Percentiles rank a stretch among this genome's conserved stretches.
Conservation (phyloP, 2,329 filamentous ascomycete genomes). For the Aschersonia sp. region DNA sequence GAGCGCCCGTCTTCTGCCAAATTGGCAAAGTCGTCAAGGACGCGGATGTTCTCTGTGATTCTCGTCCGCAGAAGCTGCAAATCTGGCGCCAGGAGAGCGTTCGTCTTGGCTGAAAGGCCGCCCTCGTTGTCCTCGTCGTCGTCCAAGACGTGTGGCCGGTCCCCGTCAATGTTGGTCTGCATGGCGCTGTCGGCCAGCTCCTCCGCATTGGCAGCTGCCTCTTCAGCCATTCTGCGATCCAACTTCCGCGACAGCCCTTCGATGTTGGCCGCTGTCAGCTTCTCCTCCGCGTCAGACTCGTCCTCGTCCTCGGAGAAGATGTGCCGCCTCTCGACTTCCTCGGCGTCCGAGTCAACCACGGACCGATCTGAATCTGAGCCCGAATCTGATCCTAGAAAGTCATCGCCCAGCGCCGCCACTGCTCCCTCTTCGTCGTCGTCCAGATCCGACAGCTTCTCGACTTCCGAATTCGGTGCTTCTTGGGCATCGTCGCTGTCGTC, state of each 20-base stretch:
- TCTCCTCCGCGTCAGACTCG: conserved; percentile 76
- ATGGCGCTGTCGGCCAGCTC: conserved; percentile 76
- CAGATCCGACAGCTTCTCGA: conserved; percentile 22
- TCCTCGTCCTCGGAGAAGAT: conserved; percentile 96
- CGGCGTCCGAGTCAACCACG: conserved; percentile 58
- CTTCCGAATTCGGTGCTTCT: conserved; percentile 24
- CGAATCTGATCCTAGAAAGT: conserved; percentile 42
- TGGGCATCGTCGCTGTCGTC: conserved; percentile 15
- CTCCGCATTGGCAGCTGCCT: conserved; percentile 69
- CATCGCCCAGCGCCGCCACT: conserved; percentile 30
- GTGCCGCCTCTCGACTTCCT: conserved; percentile 31
- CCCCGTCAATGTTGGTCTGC: conserved; percentile 85
- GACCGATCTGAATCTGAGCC: conserved; percentile 29
- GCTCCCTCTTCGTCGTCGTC: conserved; percentile 13
- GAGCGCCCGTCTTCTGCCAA: conserved; percentile 68
- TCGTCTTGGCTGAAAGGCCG: conserved; percentile 41
- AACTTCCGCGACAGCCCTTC: conserved; percentile 78
- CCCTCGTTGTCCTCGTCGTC: conserved; percentile 42
- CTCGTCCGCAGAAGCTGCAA: conserved; percentile 76
- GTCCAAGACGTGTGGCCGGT: conserved; percentile 53
- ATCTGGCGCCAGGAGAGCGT: conserved; percentile 66
- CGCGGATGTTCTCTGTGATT: conserved; percentile 85
- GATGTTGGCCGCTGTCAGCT: conserved; percentile 90
- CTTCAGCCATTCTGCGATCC: conserved; percentile 61
- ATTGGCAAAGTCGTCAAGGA: conserved; percentile 77